phyloP scores from a whole-genome alignment of 768 basidiomycete genomes.

The Mycena latifolia region DNA sequence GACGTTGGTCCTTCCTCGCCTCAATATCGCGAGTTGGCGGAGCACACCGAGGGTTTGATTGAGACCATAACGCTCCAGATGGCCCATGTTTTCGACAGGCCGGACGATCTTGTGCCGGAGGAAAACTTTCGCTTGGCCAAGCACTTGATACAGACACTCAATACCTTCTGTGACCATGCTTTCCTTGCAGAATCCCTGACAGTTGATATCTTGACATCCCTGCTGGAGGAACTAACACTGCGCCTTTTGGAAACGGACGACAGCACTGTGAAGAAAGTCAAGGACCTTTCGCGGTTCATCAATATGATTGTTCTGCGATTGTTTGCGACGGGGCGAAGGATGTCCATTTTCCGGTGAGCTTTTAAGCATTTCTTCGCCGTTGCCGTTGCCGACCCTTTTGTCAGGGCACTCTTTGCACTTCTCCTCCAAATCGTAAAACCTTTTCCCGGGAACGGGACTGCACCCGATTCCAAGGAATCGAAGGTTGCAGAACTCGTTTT shows the following conservation, averaged over 20 bases:
- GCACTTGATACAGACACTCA: constrained; percentile 96
- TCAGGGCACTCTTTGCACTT: constrained; percentile 82
- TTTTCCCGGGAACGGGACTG: constrained; percentile 80
- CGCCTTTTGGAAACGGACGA: constrained; percentile 96
- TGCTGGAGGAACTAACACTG: constrained; percentile 93
- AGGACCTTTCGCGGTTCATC: constrained; percentile 95
- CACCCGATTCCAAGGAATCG: constrained; percentile 82
- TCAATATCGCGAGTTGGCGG: constrained; percentile 82
- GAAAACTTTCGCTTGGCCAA: constrained; percentile 95
- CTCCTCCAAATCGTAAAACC: constrained; percentile 88
- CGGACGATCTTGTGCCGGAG: constrained; percentile 76
- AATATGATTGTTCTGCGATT: constrained; percentile 97
- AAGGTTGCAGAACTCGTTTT: constrained; percentile 93
- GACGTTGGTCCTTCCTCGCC: constrained; percentile 77
- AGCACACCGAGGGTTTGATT: constrained; percentile 85
- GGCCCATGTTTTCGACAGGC: constrained; percentile 90
- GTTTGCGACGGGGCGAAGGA: constrained; percentile 90
- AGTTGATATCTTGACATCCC: constrained; percentile 83
- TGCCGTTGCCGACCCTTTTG: constrained; percentile 24
- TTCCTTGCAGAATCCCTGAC: constrained; percentile 90
- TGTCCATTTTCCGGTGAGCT: constrained; percentile 90
- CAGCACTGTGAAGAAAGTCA: constrained; percentile 83
- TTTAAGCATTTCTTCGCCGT: constrained; percentile 15
- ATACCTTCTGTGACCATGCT: constrained; percentile 93
- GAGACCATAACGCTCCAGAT: constrained; percentile 93